phyloP scores from a whole-genome alignment of 495 filamentous ascomycete species.

The Podospora bellae-mahoneyi region DNA sequence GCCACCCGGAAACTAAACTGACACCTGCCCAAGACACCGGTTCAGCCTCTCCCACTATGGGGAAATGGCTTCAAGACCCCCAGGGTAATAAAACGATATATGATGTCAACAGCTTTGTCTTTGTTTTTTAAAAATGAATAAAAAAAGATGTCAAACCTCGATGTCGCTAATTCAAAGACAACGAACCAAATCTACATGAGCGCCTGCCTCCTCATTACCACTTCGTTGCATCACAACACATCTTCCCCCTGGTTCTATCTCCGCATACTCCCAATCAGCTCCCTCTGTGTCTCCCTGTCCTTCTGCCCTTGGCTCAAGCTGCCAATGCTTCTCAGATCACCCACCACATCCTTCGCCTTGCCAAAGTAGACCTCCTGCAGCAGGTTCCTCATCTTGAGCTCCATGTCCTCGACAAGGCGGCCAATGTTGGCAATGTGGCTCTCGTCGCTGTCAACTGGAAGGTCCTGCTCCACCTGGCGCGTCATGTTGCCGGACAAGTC shows the following conservation, averaged over 20 bases:
- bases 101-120: neutral
- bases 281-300: conserved; percentile 81
- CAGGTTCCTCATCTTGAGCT: conserved; percentile 98
- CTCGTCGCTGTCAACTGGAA: conserved; percentile 83
- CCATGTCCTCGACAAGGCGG: conserved; percentile 96
- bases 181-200: conserved; percentile 1
- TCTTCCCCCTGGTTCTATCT: conserved; percentile 17
- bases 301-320: conserved; percentile 80
- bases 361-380: conserved; percentile 99
- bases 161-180: neutral
- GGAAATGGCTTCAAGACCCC: neutral
- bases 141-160: neutral
- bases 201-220: neutral
- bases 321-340: conserved; percentile 86
- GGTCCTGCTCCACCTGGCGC: conserved; percentile 85
- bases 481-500: conserved; percentile 98
- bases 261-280: conserved; percentile 79
- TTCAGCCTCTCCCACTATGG: neutral
- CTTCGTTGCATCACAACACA: neutral
- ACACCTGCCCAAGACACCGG: neutral
- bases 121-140: neutral
- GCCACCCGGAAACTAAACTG: neutral
- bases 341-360: conserved; percentile 99
- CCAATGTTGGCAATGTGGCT: conserved; percentile 97
- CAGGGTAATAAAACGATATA: neutral